Conservation (phyloP, 495 filamentous ascomycete species). For the Penicillium pancosmium region DNA sequence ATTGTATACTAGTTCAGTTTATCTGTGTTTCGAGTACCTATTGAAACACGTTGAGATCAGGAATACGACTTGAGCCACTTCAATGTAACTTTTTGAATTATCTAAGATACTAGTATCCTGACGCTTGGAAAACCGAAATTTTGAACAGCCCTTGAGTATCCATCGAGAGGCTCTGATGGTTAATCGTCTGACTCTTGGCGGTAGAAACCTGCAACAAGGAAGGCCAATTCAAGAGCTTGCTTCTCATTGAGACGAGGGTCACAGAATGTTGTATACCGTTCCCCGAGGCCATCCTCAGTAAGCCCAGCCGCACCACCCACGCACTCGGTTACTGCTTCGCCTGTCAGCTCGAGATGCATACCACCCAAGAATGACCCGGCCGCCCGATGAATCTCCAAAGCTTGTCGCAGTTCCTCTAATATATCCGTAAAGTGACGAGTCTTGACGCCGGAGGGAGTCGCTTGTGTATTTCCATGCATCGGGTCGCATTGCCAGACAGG, state of each 20-base stretch:
- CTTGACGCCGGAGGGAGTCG: slow-evolving; percentile 74
- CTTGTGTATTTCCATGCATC: slow-evolving; percentile 82
- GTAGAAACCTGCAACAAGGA: slow-evolving; percentile 88
- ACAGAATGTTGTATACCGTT: slow-evolving; percentile 93
- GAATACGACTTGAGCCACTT: too few relatives aligned
- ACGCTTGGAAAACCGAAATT: neutral
- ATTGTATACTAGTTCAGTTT: too few relatives aligned
- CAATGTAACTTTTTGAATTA: neutral
- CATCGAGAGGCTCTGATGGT: neutral
- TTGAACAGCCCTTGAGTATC: neutral
- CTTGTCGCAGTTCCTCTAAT: slow-evolving; percentile 77
- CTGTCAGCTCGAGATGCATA: slow-evolving; percentile 92
- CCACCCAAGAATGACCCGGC: slow-evolving; percentile 85
- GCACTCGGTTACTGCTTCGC: slow-evolving; percentile 96
- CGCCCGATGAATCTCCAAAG: slow-evolving; percentile 80
- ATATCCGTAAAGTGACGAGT: slow-evolving; percentile 87
- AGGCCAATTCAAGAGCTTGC: slow-evolving; percentile 92
- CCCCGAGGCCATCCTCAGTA: slow-evolving; percentile 80
- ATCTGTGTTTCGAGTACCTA: too few relatives aligned
- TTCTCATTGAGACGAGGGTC: slow-evolving; percentile 96
- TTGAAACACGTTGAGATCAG: too few relatives aligned
- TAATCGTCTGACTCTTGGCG: slow-evolving; percentile 44
- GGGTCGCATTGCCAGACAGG: slow-evolving; percentile 99
- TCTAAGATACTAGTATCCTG: neutral
- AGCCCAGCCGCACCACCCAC: slow-evolving; percentile 87